Percentiles rank a stretch among this genome's conserved stretches.
Evolutionary conservation across 2,329 filamentous ascomycete genomes (phyloP).

Genomic region (Paraphoma sp.): DNA sequence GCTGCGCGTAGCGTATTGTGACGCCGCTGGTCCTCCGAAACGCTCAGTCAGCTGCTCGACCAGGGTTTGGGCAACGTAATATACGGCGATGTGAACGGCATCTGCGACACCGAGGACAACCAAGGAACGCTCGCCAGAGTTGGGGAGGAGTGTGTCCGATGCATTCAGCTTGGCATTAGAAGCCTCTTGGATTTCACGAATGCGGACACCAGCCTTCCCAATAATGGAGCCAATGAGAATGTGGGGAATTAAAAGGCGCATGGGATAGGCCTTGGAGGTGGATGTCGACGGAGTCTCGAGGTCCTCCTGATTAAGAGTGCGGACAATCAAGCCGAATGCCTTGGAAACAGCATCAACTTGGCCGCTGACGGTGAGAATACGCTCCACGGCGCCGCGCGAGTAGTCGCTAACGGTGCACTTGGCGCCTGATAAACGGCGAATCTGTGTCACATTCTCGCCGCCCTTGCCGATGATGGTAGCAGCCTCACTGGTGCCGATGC

Average conservation of each 20-base stretch:
- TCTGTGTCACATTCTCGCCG: conserved; percentile 97
- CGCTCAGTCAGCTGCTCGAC: conserved; percentile 96
- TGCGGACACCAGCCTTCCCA: conserved; percentile 92
- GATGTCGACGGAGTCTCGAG: conserved; percentile 86
- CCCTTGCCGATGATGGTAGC: conserved; percentile 98
- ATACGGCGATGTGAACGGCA: conserved; percentile 97
- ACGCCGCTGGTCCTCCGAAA: conserved; percentile 93
- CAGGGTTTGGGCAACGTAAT: conserved; percentile 97
- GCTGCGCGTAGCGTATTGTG: conserved; percentile 95
- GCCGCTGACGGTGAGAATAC: conserved; percentile 96
- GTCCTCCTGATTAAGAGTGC: conserved; percentile 96
- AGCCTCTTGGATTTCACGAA: conserved; percentile 97
- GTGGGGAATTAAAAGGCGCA: conserved; percentile 93
- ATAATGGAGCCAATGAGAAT: conserved; percentile 99
- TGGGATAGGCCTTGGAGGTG: conserved; percentile 95
- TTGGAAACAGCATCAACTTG: conserved; percentile 96
- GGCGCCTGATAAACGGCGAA: conserved; percentile 90
- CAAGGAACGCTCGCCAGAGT: conserved; percentile 96
- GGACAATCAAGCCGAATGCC: conserved; percentile 98
- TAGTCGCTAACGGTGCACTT: conserved; percentile 99
- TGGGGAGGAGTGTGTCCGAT: conserved; percentile 89
- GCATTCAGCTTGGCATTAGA: conserved; percentile 96
- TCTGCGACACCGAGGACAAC: conserved; percentile 98
- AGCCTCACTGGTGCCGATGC: conserved; percentile 96
- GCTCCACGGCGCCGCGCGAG: conserved; percentile 93